Conservation (phyloP, 345 rosid species). For the Salix viminalis region DNA sequence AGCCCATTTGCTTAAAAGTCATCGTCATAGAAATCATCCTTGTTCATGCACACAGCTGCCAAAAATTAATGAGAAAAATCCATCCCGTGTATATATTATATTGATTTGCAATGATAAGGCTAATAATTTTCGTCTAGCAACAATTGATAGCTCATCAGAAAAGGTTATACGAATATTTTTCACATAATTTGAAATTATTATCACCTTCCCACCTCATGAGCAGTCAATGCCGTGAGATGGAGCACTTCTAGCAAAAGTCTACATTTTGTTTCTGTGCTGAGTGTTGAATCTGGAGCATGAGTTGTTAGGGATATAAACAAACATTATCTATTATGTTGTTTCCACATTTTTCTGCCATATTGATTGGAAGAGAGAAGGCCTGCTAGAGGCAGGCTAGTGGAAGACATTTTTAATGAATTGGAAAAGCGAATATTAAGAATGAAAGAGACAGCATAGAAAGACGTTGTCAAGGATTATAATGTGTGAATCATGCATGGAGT, state of each 20-base stretch:
- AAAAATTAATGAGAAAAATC: background rate
- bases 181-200: background rate
- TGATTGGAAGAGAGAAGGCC: background rate
- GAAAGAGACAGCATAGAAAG: background rate
- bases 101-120: too few relatives aligned
- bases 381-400: background rate
- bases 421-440: background rate
- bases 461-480: background rate
- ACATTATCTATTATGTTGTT: background rate
- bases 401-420: background rate
- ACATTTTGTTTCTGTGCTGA: background rate
- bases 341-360: background rate
- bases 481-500: too few relatives aligned
- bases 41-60: background rate
- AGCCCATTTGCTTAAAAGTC: constrained; percentile 7
- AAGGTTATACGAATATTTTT: background rate
- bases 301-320: background rate
- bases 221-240: constrained; percentile 20
- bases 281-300: background rate
- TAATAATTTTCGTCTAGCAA: too few relatives aligned
- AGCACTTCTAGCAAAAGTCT: background rate
- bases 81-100: too few relatives aligned
- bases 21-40: background rate
- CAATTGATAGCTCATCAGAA: too few relatives aligned
- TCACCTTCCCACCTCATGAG: background rate